Base-by-base conservation (phyloP, 2,329 filamentous ascomycete species). In the Aureobasidium sp. region DNA sequence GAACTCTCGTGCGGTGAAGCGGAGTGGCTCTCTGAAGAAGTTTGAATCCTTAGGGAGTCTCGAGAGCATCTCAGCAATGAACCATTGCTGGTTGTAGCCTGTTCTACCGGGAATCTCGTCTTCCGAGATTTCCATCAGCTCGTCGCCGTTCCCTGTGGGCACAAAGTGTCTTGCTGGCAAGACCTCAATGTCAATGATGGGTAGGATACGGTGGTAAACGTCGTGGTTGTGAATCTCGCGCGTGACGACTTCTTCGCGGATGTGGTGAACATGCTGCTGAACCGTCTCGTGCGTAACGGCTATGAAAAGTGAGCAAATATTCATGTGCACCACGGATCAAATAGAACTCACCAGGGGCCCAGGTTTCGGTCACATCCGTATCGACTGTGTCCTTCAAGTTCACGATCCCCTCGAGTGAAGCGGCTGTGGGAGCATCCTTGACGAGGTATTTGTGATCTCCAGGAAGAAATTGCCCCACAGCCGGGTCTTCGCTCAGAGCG, bases 191-290 rank as follows among this genome's bases (percentile, higher is more conserved):
- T 80, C 74, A 24, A 74, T 68, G 19, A 80, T 69, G 3, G 78
- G 78, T n/a, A 76, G 71, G 22, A 77, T 67, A 22, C 74, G 72
- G 55, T 79, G 76, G 58, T 72, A 74, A 30, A 76, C 63, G 56
- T 79, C 72, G 61, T 80, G 70, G 29, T 73, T 74, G 64, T 80
- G 78, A 29, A 78, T 77, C 55, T 80, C 77, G 32, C 76, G 73
- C 6, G 71, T 73, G 47, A 79, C 73, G 19, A 61, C 59, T 58
- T 78, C 70, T 57, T 77, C 66, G 14, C 70, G 61, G 39, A 79
- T 67, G 44, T 78, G 67, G 55, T 76, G 75, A 10, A 68, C 61
- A 12, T 70, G 61, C 3, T 70, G 68, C 14, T 68, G 66, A 34
- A 79, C 63, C 0, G 69, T 66, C 58, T 80, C 75, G 55, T 79